Percentiles rank a stretch among this genome's conserved stretches.
Evolutionary conservation across 2,329 filamentous ascomycete genomes (phyloP).

Genomic region (Albifimbria verrucaria): DNA sequence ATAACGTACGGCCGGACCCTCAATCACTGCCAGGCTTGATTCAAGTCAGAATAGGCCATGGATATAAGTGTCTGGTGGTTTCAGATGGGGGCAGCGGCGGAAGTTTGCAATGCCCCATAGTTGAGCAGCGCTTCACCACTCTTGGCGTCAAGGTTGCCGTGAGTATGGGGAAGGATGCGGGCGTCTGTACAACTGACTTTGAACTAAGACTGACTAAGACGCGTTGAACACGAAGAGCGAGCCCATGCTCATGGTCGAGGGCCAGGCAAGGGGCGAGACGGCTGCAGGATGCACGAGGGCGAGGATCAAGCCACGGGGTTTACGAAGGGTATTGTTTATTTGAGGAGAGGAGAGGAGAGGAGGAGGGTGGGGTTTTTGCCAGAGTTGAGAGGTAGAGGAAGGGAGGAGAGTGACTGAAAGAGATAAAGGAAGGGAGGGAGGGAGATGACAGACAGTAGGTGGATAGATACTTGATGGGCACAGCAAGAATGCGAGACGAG

Average conservation of each 20-base stretch:
- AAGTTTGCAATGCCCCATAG: not conserved
- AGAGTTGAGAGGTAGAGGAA: not conserved
- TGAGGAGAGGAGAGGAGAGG: no score
- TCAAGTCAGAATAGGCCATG: no score
- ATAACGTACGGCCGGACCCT: no score
- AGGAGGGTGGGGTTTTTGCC: no score
- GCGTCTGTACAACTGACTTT: not conserved
- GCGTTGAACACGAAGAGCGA: not conserved
- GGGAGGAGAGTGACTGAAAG: constrained; percentile 1
- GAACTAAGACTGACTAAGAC: not conserved
- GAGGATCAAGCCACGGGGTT: constrained; percentile 16
- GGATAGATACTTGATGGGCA: no score
- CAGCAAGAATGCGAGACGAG: no score
- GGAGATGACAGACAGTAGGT: not conserved
- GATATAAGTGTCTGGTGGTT: no score
- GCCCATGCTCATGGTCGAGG: not conserved
- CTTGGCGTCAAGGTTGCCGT: not conserved
- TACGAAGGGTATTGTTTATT: no score
- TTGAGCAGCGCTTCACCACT: not conserved
- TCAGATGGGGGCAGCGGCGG: no score
- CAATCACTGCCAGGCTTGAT: no score
- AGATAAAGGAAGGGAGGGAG: no score
- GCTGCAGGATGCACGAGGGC: not conserved
- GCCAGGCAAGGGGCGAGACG: not conserved
- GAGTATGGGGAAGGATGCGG: not conserved